phyloP scores from a whole-genome alignment of 306 rosid species.

The Castanopsis chinensis region DNA sequence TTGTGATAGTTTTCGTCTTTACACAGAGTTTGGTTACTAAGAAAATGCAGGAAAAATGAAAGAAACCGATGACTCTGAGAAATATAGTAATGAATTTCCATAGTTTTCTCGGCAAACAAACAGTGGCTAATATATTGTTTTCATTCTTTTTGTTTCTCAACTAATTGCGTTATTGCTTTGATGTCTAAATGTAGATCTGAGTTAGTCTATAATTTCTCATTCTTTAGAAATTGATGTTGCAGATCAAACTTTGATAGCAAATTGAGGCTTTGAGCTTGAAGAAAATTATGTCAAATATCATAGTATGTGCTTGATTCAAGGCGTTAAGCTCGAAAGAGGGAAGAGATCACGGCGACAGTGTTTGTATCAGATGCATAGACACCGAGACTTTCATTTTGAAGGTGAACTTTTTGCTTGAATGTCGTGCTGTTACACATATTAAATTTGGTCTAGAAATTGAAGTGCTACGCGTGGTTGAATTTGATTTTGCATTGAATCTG shows the following conservation, averaged over 20 bases:
- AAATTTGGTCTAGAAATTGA: too few relatives aligned
- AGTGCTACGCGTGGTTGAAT: neutral
- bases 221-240: slow-evolving; percentile 9
- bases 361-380: slow-evolving; percentile 51
- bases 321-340: slow-evolving; percentile 64
- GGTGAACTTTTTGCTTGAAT: slow-evolving; percentile 36
- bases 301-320: slow-evolving; percentile 72
- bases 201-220: neutral
- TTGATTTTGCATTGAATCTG: neutral
- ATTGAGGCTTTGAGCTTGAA: neutral
- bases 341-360: slow-evolving; percentile 40
- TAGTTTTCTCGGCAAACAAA: neutral
- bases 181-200: neutral
- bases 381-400: slow-evolving; percentile 60
- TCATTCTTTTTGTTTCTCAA: neutral
- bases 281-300: slow-evolving; percentile 49
- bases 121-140: neutral
- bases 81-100: neutral
- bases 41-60: neutral
- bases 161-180: neutral
- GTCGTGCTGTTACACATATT: neutral
- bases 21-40: neutral
- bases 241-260: slow-evolving; percentile 3
- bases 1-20: too few relatives aligned
- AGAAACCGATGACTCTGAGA: neutral